Conservation (phyloP, 345 rosid species). For the Eucalyptus melliodora region DNA sequence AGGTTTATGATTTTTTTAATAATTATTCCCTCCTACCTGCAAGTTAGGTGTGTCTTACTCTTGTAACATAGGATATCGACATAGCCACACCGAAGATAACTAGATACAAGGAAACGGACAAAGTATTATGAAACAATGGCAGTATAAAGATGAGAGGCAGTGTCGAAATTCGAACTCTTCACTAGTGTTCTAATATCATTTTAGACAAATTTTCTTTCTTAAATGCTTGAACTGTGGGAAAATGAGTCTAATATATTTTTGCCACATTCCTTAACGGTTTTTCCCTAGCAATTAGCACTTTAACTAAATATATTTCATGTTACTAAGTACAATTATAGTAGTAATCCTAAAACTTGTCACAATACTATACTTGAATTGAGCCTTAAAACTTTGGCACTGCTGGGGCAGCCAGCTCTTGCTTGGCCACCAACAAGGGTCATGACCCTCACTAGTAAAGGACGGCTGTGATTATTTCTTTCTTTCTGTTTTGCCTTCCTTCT, state of each 20-base stretch:
- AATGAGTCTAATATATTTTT: not conserved
- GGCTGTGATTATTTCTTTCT: not conserved
- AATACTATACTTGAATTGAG: not conserved
- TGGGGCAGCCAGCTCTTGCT: not conserved
- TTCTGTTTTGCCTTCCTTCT: not conserved
- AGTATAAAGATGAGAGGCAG: not conserved
- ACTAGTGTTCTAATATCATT: not conserved
- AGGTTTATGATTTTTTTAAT: fast-evolving
- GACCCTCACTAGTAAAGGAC: not conserved
- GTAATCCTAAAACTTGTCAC: not conserved
- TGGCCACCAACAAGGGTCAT: not conserved
- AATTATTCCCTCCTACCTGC: not conserved
- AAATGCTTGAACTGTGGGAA: not conserved
- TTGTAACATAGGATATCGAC: not conserved
- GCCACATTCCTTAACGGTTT: not conserved
- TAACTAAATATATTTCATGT: not conserved
- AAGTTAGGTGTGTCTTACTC: not conserved
- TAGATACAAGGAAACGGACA: not conserved
- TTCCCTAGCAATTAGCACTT: not conserved
- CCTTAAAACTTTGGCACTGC: not conserved
- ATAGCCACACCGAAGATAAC: not conserved
- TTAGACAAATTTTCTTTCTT: not conserved
- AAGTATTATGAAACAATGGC: not conserved
- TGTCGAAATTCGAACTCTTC: not conserved
- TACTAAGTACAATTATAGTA: not conserved